phyloP scores from a whole-genome alignment of 345 rosid genomes.

The Rhodomyrtus tomentosa region DNA sequence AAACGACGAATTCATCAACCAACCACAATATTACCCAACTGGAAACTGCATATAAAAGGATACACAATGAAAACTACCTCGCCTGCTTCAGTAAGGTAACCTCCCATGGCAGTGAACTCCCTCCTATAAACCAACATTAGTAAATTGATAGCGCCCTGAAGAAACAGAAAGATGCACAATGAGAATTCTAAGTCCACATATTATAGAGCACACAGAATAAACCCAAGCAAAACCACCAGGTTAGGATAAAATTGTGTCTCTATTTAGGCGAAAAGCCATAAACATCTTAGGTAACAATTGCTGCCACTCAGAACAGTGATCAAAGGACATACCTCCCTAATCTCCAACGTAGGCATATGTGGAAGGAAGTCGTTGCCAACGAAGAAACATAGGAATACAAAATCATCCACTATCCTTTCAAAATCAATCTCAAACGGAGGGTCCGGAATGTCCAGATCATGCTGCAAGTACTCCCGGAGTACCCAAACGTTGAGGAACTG shows the following conservation, averaged over 20 bases:
- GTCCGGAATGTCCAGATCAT: slow-evolving; percentile 72
- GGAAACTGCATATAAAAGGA: neutral
- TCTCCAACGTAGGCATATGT: slow-evolving; percentile 98
- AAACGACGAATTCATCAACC: neutral
- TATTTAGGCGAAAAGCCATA: neutral
- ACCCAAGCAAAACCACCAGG: neutral
- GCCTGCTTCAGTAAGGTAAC: slow-evolving; percentile 97
- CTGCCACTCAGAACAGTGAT: neutral
- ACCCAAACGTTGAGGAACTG: slow-evolving; percentile 96
- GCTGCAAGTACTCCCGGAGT: slow-evolving; percentile 78
- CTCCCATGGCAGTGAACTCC: slow-evolving; percentile 90
- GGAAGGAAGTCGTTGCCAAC: slow-evolving; percentile 99
- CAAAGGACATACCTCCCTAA: slow-evolving; percentile 64
- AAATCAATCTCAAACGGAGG: slow-evolving; percentile 79
- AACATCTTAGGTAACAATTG: neutral
- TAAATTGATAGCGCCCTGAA: slow-evolving; percentile 93
- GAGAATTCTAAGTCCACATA: neutral
- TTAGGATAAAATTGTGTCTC: neutral
- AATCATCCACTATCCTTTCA: slow-evolving; percentile 90
- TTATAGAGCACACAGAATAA: neutral
- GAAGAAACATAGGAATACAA: slow-evolving; percentile 94
- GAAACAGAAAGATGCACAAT: slow-evolving; percentile 5
- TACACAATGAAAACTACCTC: slow-evolving; percentile 45
- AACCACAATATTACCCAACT: neutral
- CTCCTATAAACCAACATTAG: slow-evolving; percentile 81